Evolutionary conservation across 352 stramenopile genomes (phyloP), one percentile per base, ranked within the genome.

Genomic region (Saprolegnia parasitica): DNA sequence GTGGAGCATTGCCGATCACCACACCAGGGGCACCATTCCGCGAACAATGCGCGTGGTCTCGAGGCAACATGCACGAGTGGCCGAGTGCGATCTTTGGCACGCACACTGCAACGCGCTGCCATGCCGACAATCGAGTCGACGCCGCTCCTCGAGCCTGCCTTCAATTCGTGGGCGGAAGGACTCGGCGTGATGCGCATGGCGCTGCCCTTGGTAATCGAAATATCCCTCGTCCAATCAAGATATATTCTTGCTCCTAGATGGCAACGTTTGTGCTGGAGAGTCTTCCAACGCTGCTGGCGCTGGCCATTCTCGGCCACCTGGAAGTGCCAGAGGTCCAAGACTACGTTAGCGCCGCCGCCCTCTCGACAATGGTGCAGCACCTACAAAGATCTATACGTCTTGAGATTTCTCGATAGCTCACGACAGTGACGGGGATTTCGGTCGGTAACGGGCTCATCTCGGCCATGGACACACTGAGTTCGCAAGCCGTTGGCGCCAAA

Each of bases 401-500:
- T 39, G 13, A 18, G 29, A 37, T 68, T 5, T 4, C 46, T 5
- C 35, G 40, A 40, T 57, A 70, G 63, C 83, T 89, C 56, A 83
- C 88, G 60, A 95, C 95, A 55, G 70, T 96, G 4, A 87, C 85
- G 26, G 87, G 76, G 10, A 77, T 95, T 29, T 80, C 87, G 13
- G 75, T 92, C 5, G 87, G 83, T 6, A 85, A 93, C 26, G 87
- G 87, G 0, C 75, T 97, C 35, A 78, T 86, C 4, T 93, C 87
- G 20, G 89, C 88, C 13, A 83, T 97, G 76, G 90, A 97, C 71
- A 97, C 90, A 61, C 74, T 97, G 0, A 95, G 87, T 65, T 86
- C 86, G 13, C 83, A 95, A 73, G 84, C 89, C 32, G 88, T 87
- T 56, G 89, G 89, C 49, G 88, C 90, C 46, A 81, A 78, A 0